Evolutionary conservation across 768 basidiomycete species (phyloP).

Genomic region (Amanita molliuscula): DNA sequence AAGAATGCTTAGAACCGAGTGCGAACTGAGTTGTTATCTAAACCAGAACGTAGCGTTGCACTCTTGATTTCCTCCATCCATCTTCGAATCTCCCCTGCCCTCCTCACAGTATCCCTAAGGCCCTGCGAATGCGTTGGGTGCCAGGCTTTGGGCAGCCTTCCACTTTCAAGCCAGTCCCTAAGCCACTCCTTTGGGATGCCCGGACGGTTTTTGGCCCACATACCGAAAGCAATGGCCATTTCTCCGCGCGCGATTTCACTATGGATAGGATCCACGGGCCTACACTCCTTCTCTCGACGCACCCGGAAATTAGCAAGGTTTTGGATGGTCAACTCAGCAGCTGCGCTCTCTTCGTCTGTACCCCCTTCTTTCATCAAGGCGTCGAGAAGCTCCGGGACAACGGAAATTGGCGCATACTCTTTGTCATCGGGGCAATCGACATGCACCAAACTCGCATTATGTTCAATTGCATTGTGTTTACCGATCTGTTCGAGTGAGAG

Average conservation of each 20-base stretch:
- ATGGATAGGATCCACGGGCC: conserved; percentile 33
- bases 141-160: conserved; percentile 41
- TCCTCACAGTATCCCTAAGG: conserved; percentile 23
- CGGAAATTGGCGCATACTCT: conserved; percentile 33
- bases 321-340: conserved; percentile 18
- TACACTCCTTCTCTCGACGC: conserved; percentile 36
- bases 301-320: conserved; percentile 42
- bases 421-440: conserved; percentile 27
- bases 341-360: conserved; percentile 17
- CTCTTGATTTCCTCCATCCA: conserved; percentile 17
- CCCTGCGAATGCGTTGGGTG: conserved; percentile 25
- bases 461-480: conserved; percentile 41
- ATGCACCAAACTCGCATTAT: conserved; percentile 54
- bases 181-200: conserved; percentile 39
- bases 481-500: conserved; percentile 31
- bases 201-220: conserved; percentile 33
- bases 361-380: conserved; percentile 25
- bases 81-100: conserved; percentile 19
- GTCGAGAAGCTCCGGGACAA: conserved; percentile 27
- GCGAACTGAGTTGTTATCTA: not conserved
- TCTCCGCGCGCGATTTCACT: conserved; percentile 59
- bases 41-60: not conserved
- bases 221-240: conserved; percentile 52
- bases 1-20: not conserved
- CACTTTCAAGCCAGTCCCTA: conserved; percentile 38